A percentile compares a stretch with the other conserved stretches of the same genome.
These are phyloP conservation scores for Monosporozyma solicola DNA, from an alignment of 805 yeast genomes.

Conservation along the genomic window DNA sequence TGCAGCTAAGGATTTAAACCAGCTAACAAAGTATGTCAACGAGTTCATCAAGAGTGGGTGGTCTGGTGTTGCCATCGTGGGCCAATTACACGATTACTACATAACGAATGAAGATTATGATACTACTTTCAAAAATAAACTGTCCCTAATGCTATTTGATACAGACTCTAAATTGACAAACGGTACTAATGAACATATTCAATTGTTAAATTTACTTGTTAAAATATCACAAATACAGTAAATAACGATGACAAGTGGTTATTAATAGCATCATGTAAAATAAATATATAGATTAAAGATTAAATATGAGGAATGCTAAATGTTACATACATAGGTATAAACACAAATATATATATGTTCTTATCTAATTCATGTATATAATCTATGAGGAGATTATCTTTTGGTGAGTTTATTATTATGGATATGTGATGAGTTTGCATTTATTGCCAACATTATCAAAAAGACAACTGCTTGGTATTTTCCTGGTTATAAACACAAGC, in stretches of 20 bases:
- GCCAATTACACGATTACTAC: conserved; percentile 62
- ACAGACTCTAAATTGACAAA: conserved; percentile 66
- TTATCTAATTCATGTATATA: neutral
- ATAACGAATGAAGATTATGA: conserved; percentile 44
- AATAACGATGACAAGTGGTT: neutral
- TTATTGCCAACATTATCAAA: neutral
- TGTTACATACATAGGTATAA: neutral
- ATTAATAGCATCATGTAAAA: neutral
- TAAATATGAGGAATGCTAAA: conserved; percentile 1
- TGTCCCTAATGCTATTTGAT: conserved; percentile 59
- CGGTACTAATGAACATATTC: conserved; percentile 87
- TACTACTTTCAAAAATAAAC: conserved; percentile 50
- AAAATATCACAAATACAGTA: conserved; percentile 36
- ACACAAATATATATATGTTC: neutral
- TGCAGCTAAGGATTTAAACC: conserved; percentile 26
- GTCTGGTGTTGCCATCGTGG: conserved; percentile 65
- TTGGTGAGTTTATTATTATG: neutral
- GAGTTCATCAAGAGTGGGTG: conserved; percentile 58
- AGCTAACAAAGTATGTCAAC: conserved; percentile 38
- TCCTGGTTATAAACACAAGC: neutral
- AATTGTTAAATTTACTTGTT: conserved; percentile 55
- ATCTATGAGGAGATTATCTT: neutral
- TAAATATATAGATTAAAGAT: neutral
- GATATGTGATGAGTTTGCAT: neutral
- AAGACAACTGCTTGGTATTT: neutral